These are phyloP conservation scores for Drechslera avenae DNA, from an alignment of 2,329 filamentous ascomycete species.

Conservation along the genomic window DNA sequence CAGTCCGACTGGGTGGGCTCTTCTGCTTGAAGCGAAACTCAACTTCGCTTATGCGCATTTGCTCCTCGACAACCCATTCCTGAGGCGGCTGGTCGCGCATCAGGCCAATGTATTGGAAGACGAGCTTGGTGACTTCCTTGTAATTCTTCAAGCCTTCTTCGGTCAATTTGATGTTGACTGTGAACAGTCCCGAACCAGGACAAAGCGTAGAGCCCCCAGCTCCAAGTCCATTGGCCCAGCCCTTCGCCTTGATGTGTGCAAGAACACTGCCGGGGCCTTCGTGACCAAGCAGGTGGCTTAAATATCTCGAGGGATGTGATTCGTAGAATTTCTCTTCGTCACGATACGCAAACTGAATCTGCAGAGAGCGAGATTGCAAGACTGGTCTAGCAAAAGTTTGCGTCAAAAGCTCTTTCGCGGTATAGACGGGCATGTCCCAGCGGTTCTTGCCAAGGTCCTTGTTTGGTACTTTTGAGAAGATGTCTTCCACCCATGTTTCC, in stretches of 20 bases:
- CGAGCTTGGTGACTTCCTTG: constrained; percentile 76
- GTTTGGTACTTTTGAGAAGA: constrained; percentile 82
- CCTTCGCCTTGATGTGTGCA: constrained; percentile 85
- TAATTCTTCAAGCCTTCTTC: constrained; percentile 85
- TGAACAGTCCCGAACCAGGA: constrained; percentile 80
- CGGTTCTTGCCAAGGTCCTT: constrained; percentile 73
- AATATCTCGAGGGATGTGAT: constrained; percentile 81
- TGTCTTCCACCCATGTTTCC: constrained; percentile 80
- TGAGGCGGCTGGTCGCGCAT: constrained; percentile 80
- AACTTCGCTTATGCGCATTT: constrained; percentile 86
- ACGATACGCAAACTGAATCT: constrained; percentile 81
- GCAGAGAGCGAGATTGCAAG: constrained; percentile 81
- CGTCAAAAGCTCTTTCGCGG: constrained; percentile 65
- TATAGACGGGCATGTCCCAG: constrained; percentile 69
- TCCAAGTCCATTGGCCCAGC: constrained; percentile 83
- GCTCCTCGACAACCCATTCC: constrained; percentile 93
- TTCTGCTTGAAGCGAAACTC: constrained; percentile 97
- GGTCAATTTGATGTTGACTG: constrained; percentile 78
- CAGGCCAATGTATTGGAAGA: constrained; percentile 92
- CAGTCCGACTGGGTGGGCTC: constrained; percentile 85
- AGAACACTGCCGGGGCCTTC: constrained; percentile 92
- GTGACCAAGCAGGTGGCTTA: constrained; percentile 88
- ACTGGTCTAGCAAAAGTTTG: constrained; percentile 90
- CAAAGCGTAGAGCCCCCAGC: constrained; percentile 78
- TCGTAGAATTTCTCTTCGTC: constrained; percentile 82